Evolutionary conservation across 1,139 yeast species (phyloP), one percentile per base, ranked within the genome.

Genomic region (Eremothecium coryli): DNA sequence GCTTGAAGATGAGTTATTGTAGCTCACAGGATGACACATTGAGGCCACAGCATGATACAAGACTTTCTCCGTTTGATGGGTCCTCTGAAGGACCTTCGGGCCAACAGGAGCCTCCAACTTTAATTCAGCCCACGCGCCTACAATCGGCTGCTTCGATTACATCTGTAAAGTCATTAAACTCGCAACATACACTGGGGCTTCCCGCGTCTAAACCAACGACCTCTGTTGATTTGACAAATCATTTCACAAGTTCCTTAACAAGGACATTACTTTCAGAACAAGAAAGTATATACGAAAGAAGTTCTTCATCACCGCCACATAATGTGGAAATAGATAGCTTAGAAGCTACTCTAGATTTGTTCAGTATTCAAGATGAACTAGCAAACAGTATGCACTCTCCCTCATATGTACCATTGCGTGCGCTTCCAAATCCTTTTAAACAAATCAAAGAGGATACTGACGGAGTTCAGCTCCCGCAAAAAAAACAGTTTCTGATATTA

Each of bases 401-500:
- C 4, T 11, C 30, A 4, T 16, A 10, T 16, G 22, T 17, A 4
- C 30, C 30, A 4, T 14, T 23, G 12, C 30, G 30, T 5, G 30
- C 15, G 22, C 8, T 27, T 20, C 30, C 30, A 11, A 27, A 18
- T 18, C 30, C 30, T n/a, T 27, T 27, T 16, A n/a, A 22, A 18
- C n/a, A n/a, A 7, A 23, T 7, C 14, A 12, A 9, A 7, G 26
- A 23, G 26, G 14, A 23, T 12, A 7, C 7, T 7, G 6, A 8
- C 7, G 28, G n/a, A 16, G 28, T n/a, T n/a, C 17, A 15, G 17
- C 22, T 27, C 22, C 30, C 30, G 22, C 30, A 27, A 18, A 47
- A 46, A 17, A 54, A 54, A 32, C 53, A 52, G 31, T 85, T 82
- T 48, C 76, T 86, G 44, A 74, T 90, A 5, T 64, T 90, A n/a